Conservation (phyloP, 148 eudicot genomes). For the Fagopyrum esculentum region DNA sequence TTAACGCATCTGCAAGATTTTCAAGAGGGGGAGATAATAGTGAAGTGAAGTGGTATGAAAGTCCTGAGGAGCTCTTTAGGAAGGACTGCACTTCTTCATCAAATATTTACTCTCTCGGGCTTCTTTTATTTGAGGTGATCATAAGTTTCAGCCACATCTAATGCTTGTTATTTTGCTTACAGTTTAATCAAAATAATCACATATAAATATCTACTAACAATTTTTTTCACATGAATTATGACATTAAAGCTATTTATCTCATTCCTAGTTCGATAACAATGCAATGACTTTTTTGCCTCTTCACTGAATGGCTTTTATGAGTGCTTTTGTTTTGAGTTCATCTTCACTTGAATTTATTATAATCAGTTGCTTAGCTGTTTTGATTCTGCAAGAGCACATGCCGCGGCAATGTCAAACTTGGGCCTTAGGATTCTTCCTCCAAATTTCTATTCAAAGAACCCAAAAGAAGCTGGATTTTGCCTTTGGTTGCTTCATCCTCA, state of each 20-base stretch:
- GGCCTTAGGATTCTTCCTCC: constrained; percentile 87
- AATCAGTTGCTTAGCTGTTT: constrained; percentile 73
- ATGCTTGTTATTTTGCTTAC: too few relatives aligned
- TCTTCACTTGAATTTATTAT: constrained; percentile 7
- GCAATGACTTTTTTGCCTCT: background rate
- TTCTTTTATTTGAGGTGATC: constrained; percentile 81
- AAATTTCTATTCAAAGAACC: constrained; percentile 72
- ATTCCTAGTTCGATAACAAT: too few relatives aligned
- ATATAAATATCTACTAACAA: too few relatives aligned
- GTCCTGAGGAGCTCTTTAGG: constrained; percentile 62
- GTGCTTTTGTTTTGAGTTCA: background rate
- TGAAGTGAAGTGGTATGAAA: constrained; percentile 80
- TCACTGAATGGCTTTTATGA: background rate
- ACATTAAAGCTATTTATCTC: too few relatives aligned
- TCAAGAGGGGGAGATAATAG: constrained; percentile 28
- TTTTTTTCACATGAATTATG: too few relatives aligned
- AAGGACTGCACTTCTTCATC: constrained; percentile 47
- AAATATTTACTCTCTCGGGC: constrained; percentile 72
- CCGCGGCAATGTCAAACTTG: constrained; percentile 77
- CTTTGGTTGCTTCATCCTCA: constrained; percentile 4
- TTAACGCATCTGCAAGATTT: constrained; percentile 19
- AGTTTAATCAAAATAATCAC: too few relatives aligned
- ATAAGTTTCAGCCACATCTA: too few relatives aligned
- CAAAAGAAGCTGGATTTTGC: constrained; percentile 62
- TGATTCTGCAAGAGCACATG: constrained; percentile 54